phyloP scores from a whole-genome alignment of 2,329 filamentous ascomycete species.

The Tympanopsis confertula region DNA sequence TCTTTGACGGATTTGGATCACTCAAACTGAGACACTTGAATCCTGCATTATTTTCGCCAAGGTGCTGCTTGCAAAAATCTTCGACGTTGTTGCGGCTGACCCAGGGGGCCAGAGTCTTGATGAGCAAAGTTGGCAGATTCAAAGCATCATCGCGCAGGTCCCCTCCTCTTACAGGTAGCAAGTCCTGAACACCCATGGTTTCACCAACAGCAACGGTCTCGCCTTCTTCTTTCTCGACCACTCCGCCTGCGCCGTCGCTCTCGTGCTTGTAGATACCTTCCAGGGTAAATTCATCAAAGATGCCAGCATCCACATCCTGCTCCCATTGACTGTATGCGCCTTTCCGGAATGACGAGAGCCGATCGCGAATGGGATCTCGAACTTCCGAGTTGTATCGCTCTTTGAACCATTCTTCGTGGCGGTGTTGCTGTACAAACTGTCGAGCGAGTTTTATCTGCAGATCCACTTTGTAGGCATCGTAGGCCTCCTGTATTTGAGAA shows the following conservation, averaged over 20 bases:
- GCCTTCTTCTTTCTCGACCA: conserved; percentile 89
- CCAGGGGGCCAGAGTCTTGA: conserved; percentile 95
- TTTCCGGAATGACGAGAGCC: conserved; percentile 70
- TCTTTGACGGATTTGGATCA: conserved; percentile 91
- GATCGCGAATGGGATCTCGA: conserved; percentile 60
- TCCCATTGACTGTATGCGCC: conserved; percentile 79
- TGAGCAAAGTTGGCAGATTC: conserved; percentile 81
- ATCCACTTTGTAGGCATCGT: conserved; percentile 57
- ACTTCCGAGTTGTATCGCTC: conserved; percentile 85
- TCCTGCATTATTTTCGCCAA: conserved; percentile 80
- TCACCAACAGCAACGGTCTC: conserved; percentile 86
- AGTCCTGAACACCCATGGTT: conserved; percentile 80
- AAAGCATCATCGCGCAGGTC: conserved; percentile 84
- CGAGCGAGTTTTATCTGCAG: conserved; percentile 71
- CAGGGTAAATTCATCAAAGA: conserved; percentile 87
- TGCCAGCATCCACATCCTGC: conserved; percentile 69
- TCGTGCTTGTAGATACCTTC: conserved; percentile 92
- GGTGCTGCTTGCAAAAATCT: conserved; percentile 83
- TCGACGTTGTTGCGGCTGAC: conserved; percentile 90
- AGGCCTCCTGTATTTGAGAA: conserved; percentile 51
- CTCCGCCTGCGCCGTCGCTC: conserved; percentile 72
- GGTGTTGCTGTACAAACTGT: conserved; percentile 81
- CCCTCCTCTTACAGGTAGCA: conserved; percentile 71
- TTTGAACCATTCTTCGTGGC: conserved; percentile 94
- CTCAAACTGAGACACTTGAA: conserved; percentile 94